Conservation (phyloP, 192 early-diverging fungal species). For the Coemansia sp. region DNA sequence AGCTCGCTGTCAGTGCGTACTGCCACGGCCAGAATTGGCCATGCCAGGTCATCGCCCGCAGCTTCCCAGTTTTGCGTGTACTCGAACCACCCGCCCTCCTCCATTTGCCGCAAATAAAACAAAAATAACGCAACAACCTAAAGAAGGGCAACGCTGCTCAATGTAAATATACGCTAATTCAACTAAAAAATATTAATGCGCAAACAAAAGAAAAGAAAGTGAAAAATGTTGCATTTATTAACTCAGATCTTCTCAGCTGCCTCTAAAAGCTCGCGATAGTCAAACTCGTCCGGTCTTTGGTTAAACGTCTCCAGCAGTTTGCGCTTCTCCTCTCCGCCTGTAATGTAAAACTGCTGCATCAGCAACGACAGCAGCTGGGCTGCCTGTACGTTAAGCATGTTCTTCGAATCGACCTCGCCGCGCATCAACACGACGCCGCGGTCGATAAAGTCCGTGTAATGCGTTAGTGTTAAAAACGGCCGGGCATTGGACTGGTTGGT, state of each 20-base stretch:
- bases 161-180: background rate
- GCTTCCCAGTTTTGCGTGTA: conserved; percentile 39
- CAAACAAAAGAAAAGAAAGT: conserved; percentile 2
- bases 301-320: conserved; percentile 77
- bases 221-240: too few relatives aligned
- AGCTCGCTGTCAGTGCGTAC: conserved; percentile 77
- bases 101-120: conserved; percentile 6
- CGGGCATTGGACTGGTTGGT: conserved; percentile 74
- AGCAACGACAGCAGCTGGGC: conserved; percentile 78
- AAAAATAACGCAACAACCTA: too few relatives aligned
- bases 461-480: conserved; percentile 80
- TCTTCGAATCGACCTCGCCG: conserved; percentile 65
- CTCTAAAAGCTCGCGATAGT: conserved; percentile 63
- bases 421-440: conserved; percentile 91
- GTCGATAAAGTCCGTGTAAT: conserved; percentile 82
- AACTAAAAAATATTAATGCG: conserved; percentile 4
- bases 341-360: conserved; percentile 88
- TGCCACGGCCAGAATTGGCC: conserved; percentile 30
- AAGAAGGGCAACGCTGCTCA: too few relatives aligned
- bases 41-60: conserved; percentile 10
- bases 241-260: conserved; percentile 49
- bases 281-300: conserved; percentile 71
- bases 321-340: conserved; percentile 64
- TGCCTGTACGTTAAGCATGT: conserved; percentile 60
- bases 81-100: conserved; percentile 27